Conservation (phyloP, 2,329 filamentous ascomycete genomes). For the Biscogniauxia sp. region DNA sequence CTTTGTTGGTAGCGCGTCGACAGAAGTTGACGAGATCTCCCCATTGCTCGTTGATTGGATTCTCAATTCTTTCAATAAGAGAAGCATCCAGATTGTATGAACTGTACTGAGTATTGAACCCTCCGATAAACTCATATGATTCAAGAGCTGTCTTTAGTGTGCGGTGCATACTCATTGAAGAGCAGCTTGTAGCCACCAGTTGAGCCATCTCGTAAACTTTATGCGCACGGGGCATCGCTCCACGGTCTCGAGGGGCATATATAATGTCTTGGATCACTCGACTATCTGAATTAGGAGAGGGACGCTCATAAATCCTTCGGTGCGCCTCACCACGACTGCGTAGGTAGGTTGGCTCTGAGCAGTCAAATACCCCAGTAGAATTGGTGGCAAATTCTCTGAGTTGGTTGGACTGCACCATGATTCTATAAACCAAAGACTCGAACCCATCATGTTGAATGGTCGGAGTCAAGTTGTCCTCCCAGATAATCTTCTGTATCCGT, state of each 20-base stretch:
- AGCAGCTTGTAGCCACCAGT: constrained; percentile 14
- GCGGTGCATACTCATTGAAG: constrained; percentile 5
- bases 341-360: constrained; percentile 11
- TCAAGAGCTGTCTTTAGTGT: constrained; percentile 18
- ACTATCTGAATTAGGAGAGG: neutral
- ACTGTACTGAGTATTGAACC: constrained; percentile 19
- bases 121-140: constrained; percentile 31
- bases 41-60: constrained; percentile 28
- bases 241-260: constrained; percentile 24
- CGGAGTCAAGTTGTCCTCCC: constrained; percentile 34
- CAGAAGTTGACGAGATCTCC: constrained; percentile 30
- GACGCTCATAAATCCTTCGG: constrained; percentile 20
- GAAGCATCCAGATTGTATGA: neutral
- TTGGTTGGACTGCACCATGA: constrained; percentile 31
- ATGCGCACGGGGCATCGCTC: neutral
- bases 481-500: constrained; percentile 35
- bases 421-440: constrained; percentile 24
- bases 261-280: constrained; percentile 8
- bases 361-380: neutral
- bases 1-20: constrained; percentile 9
- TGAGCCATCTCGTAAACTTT: constrained; percentile 18
- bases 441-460: constrained; percentile 41
- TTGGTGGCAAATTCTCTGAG: constrained; percentile 24
- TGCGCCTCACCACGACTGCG: constrained; percentile 17
- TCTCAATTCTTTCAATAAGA: constrained; percentile 29